A percentile compares a stretch with the other conserved stretches of the same genome.
These are phyloP conservation scores for Neurospora sp. DNA, from an alignment of 2,329 filamentous ascomycete genomes.

Conservation along the genomic window DNA sequence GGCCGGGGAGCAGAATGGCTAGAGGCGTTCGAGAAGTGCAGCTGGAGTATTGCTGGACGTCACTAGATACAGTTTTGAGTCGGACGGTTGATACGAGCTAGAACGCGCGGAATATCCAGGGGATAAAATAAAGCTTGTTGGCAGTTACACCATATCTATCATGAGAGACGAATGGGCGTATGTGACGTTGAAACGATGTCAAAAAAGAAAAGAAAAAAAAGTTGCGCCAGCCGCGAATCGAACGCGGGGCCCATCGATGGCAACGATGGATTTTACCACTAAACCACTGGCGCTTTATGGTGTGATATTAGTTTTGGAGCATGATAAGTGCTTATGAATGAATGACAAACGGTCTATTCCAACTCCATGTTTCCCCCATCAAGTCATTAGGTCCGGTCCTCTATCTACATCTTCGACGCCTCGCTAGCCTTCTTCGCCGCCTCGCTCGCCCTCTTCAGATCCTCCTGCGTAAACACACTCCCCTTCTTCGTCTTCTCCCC, in stretches of 20 bases:
- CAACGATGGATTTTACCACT: slow-evolving; percentile 42
- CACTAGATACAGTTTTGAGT: too few species aligned
- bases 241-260: slow-evolving; percentile 32
- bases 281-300: slow-evolving; percentile 27
- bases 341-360: not conserved
- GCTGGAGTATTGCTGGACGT: not conserved
- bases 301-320: not conserved
- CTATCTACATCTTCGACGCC: slow-evolving; percentile 27
- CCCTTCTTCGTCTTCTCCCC: slow-evolving; percentile 34
- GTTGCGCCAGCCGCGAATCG: not conserved
- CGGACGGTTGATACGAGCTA: not conserved
- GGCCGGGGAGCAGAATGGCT: not conserved
- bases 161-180: not conserved
- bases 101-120: not conserved
- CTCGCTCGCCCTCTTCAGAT: slow-evolving; percentile 23
- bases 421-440: slow-evolving; percentile 4
- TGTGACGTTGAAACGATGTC: not conserved
- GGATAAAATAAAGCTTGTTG: not conserved
- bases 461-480: slow-evolving; percentile 24
- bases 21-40: not conserved
- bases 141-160: not conserved
- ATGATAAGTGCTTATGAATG: not conserved
- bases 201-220: not conserved
- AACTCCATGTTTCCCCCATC: slow-evolving; percentile 16
- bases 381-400: slow-evolving; percentile 7